Base-by-base conservation (phyloP, 164 flowering plant species). In the Protea cynaroides region DNA sequence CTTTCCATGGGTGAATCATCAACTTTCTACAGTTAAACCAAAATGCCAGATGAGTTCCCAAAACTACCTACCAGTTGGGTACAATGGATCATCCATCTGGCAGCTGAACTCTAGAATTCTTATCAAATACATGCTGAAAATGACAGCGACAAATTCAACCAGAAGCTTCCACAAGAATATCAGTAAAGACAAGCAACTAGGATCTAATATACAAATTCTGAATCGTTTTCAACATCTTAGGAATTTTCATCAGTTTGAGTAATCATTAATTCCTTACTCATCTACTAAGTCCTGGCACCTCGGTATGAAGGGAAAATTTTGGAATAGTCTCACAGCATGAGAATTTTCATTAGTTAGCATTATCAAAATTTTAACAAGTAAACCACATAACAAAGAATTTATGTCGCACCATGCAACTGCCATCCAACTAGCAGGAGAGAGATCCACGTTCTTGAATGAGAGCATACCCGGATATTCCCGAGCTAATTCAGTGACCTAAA, bases 401-500 rank as follows among this genome's bases (percentile, higher is more conserved):
- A 49, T 24, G 1, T 34, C 17, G 7, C 70, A 86, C 92, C 92
- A 86, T 25, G 86, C 78, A 53, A 86, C 82, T 17, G 92, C 83
- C 83, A 86, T 79, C 92, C 92, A 86, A 72, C 92, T 86, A 51
- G 92, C 92, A 3, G 92, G 89, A 12, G 85, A 77, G 52, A 86
- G 80, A 75, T 86, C 89, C 29, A 81, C 74, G 46, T 77, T 84
- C 67, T 66, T 80, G 5, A 86, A 73, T 2, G 87, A 71, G 76
- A 69, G 63, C 23, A 86, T 57, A 24, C 74, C 79, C 0, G 85
- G 89, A 74, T 78, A 52, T 7, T n/a, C 59, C 46, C 40, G 56
- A 10, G 83, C 63, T 49, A 83, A 61, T 58, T 79, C 87, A 55
- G 43, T 70, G 51, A 86, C 70, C 89, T 86, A 71, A 61, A 60